Evolutionary conservation across 331 rosid genomes (phyloP).

Genomic region (Quercus lobata): DNA sequence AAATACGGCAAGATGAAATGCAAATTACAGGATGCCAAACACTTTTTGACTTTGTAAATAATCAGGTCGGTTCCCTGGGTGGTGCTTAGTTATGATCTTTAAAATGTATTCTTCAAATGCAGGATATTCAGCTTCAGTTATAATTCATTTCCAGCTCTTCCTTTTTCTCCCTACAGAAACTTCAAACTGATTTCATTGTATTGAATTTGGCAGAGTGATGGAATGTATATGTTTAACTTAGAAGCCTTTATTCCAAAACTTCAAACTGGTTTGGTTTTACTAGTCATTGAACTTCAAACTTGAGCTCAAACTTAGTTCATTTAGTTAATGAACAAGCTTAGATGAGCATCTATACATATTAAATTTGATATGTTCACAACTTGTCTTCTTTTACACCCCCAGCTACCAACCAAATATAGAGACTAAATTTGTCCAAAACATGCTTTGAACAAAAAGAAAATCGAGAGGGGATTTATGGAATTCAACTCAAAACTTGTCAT

Average conservation of each 20-base stretch:
- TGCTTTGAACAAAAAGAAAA: no score
- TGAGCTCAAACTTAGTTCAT: no score
- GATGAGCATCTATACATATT: no score
- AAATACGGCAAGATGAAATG: constrained; percentile 83
- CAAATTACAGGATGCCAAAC: constrained; percentile 79
- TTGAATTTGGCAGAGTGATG: constrained; percentile 59
- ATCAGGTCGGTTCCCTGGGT: constrained; percentile 59
- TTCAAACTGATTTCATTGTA: neutral
- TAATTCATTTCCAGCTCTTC: constrained; percentile 15
- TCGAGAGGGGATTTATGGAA: no score
- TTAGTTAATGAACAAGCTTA: no score
- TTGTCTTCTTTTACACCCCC: no score
- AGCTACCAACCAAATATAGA: no score
- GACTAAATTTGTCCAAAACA: no score
- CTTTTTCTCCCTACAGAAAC: neutral
- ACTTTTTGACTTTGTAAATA: constrained; percentile 84
- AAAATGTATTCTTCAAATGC: neutral
- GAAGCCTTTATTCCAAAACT: constrained; percentile 79
- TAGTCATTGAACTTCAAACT: no score
- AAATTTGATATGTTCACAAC: no score
- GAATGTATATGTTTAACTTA: constrained; percentile 72
- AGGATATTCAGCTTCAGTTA: neutral
- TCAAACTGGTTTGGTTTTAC: no score
- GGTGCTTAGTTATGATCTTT: constrained; percentile 11
- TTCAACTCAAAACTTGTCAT: no score